Base-by-base conservation (phyloP, 2,329 filamentous ascomycete species). In the Diatrype stigma region DNA sequence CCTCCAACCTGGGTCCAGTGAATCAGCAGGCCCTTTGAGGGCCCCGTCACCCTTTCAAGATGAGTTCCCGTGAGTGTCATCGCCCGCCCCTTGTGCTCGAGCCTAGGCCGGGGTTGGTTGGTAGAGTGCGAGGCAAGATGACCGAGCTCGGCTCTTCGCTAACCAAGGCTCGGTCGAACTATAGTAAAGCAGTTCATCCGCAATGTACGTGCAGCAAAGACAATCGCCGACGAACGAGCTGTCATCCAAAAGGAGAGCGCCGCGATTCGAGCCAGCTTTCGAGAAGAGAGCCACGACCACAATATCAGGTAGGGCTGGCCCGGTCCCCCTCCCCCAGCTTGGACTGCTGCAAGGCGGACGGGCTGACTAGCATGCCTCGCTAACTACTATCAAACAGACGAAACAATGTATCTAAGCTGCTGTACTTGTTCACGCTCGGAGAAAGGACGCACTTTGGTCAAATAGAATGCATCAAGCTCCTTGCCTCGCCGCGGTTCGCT, bases 231-330 rank as follows among this genome's bases (percentile, higher is more conserved):
- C 74, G 94, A 99, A 77, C 86, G 94, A 68, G 93, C 94, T 48
- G 94, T 99, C 51, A 95, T 99, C 57, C 94, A 97, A 67, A 99
- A 99, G 74, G 94, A 99, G 77, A 99, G 94, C 73, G 94, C 94
- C 52, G 90, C 93, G 45, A 99, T 99, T 68, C 84, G 94, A 73
- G 91, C 94, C 61, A 97, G 93, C 75, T 99, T 99, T 71, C 85
- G 94, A 67, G 94, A 99, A 73, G 94, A 99, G 76, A 96, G 90
- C 73, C 85, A 88, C 66, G 92, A 99, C 69, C 91, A 89, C 61
- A 89, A 89, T 68, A 80, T 96, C 63, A 86, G 93, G 92, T n/a
- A 48, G 38, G 10, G 48, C 38, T 16, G 11, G 35, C 34, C 48
- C n/a, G n/a, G n/a, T n/a, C n/a, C n/a, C n/a, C n/a, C n/a, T n/a